phyloP scores from a whole-genome alignment of 2,329 filamentous ascomycete genomes.

The Nemania sp. region DNA sequence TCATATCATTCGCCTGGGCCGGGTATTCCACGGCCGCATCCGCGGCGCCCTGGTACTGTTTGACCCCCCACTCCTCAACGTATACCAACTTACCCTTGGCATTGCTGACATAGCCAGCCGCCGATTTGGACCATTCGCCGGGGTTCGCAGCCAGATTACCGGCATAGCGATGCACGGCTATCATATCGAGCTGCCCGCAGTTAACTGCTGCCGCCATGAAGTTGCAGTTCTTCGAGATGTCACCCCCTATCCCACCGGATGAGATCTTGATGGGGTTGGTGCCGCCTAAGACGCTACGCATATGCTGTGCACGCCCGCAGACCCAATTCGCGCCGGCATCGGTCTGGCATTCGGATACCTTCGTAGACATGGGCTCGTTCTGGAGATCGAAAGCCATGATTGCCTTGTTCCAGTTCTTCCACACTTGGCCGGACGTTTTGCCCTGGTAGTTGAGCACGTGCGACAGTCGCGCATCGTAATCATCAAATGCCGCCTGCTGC shows the following conservation, averaged over 20 bases:
- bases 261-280: slow-evolving; percentile 39
- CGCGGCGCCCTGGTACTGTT: slow-evolving; percentile 48
- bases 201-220: slow-evolving; percentile 35
- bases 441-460: slow-evolving; percentile 42
- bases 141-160: slow-evolving; percentile 27
- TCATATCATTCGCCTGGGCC: slow-evolving; percentile 38
- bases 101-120: slow-evolving; percentile 34
- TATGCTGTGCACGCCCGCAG: slow-evolving; percentile 39
- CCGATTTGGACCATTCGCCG: slow-evolving; percentile 33
- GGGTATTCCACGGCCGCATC: slow-evolving; percentile 39
- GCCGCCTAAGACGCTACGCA: slow-evolving; percentile 35
- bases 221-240: slow-evolving; percentile 39
- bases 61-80: slow-evolving; percentile 45
- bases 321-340: slow-evolving; percentile 36
- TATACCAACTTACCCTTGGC: slow-evolving; percentile 39
- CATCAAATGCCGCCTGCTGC: slow-evolving; percentile 36
- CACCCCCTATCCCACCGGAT: slow-evolving; percentile 41
- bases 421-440: slow-evolving; percentile 37
- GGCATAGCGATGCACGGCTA: slow-evolving; percentile 38
- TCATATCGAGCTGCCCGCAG: slow-evolving; percentile 38
- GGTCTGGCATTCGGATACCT: slow-evolving; percentile 31
- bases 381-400: slow-evolving; percentile 43
- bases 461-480: slow-evolving; percentile 39
- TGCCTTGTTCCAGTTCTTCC: slow-evolving; percentile 41
- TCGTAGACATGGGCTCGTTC: slow-evolving; percentile 41